Conservation (phyloP, 352 stramenopile genomes). For the Blastocystis sp. region DNA sequence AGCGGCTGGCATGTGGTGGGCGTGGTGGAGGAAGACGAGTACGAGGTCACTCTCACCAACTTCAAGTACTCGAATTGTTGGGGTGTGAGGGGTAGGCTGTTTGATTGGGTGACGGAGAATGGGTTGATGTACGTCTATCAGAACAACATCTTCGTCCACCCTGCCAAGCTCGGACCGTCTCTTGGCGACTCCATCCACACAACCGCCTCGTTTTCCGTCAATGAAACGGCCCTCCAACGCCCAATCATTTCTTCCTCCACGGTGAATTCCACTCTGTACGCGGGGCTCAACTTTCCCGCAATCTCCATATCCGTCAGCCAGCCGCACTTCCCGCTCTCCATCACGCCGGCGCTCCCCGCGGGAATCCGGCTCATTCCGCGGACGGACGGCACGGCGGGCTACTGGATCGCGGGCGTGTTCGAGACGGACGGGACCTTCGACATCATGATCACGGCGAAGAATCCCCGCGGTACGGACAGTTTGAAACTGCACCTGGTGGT, state of each 20-base stretch:
- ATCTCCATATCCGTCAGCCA: slow-evolving; percentile 13
- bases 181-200: not conserved
- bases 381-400: not conserved
- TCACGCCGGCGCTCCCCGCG: slow-evolving; percentile 11
- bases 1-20: not conserved
- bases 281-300: slow-evolving; percentile 7
- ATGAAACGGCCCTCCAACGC: not conserved
- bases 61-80: not conserved
- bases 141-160: not conserved
- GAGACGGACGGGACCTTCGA: not conserved
- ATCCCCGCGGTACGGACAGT: slow-evolving; percentile 28
- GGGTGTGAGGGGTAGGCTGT: slow-evolving; percentile 6
- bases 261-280: not conserved
- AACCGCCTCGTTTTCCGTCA: not conserved
- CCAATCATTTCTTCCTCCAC: not conserved
- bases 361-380: not conserved
- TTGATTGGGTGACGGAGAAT: not conserved
- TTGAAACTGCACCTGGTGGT: slow-evolving; percentile 2
- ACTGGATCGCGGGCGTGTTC: slow-evolving; percentile 31
- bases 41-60: not conserved
- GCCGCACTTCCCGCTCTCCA: slow-evolving; percentile 39
- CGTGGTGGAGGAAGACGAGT: not conserved
- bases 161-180: not conserved
- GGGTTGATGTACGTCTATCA: slow-evolving; percentile 31
- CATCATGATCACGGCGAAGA: slow-evolving; percentile 11